A percentile compares a stretch with the other conserved stretches of the same genome.
phyloP scores from a whole-genome alignment of 192 early-diverging fungal genomes.

The Bifiguratus adelaidae region DNA sequence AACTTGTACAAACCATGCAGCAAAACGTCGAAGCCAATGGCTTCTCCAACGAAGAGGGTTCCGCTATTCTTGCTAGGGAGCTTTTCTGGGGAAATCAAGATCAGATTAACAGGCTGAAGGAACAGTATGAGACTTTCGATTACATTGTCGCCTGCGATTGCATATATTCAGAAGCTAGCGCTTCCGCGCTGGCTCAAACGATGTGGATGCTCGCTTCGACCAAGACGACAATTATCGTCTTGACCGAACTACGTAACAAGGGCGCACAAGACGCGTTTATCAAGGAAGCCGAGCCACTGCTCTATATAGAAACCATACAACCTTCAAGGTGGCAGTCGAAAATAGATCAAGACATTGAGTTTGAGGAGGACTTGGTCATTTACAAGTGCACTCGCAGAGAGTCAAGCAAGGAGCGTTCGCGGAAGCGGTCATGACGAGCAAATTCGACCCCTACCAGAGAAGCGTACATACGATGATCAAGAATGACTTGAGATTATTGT shows the following conservation, averaged over 20 bases:
- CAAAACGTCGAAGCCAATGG: conserved; percentile 19
- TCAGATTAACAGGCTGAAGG: conserved; percentile 8
- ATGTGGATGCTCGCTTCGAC: conserved; percentile 11
- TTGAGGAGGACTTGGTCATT: conserved; percentile 21
- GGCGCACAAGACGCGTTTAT: conserved; percentile 24
- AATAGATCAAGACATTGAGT: conserved; percentile 11
- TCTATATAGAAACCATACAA: conserved; percentile 19
- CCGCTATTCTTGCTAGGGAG: conserved; percentile 12
- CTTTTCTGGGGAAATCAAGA: conserved; percentile 18
- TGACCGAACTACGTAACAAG: conserved; percentile 23
- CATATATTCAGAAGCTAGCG: conserved; percentile 29
- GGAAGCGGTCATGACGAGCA: no score
- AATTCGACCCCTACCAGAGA: no score
- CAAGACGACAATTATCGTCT: conserved; percentile 16
- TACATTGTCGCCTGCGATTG: conserved; percentile 26
- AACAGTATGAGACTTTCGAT: conserved; percentile 9
- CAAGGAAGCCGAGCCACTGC: conserved; percentile 13
- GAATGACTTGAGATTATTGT: no score
- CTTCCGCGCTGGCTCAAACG: conserved; percentile 18
- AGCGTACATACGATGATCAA: no score
- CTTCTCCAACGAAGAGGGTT: not conserved
- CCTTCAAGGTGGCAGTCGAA: conserved; percentile 16
- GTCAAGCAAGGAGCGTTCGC: no score
- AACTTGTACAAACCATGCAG: conserved; percentile 17
- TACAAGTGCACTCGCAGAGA: no score